Base-by-base conservation (phyloP, 768 basidiomycete genomes). In the Termitomyces sp. region DNA sequence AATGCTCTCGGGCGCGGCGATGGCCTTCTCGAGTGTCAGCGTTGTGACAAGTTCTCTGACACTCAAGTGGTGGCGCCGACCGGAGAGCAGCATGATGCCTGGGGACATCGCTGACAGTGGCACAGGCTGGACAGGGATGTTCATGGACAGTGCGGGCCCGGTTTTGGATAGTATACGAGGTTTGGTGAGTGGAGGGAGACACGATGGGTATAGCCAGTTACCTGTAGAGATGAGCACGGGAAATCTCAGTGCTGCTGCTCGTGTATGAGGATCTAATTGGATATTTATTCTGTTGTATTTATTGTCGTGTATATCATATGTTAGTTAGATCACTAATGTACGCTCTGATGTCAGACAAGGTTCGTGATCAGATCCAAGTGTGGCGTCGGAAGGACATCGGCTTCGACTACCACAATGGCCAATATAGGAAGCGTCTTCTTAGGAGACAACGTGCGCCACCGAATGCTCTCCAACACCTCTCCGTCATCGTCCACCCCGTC, bases 1-100 rank as follows among this genome's bases (percentile, higher is more conserved):
- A 9, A 98, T 98, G 96, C 85, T 94, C 75, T 94, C 97, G 0
- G 96, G 93, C n/a, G 93, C 88, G 3, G 95, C 95, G 28, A 99
- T 99, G 97, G 97, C 97, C 26, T 94, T 94, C 71, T 95, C 92
- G 34, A 92, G 89, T 64, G 96, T 98, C 37, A 94, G 92, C 63
- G 97, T 99, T 52, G 96, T 99, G 16, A 85, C 83, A 28, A 94
- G 91, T 59, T 94, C 92, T 58, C 74, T 98, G 68, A 83, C 90
- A 47, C 78, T 99, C 61, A 88, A 82, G 67, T 85, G 87, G 82
- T 96, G 94, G 94, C 80, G 73, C 50, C 77, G 92, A 33, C 92
- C 92, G 2, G 66, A 62, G 65, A 78, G 75, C 31, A 90, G 88
- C 61, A 66, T 94, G 42, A 82, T 94, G 83, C 86, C 86, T 7